A percentile compares a stretch with the other conserved stretches of the same genome.
These are phyloP conservation scores for Fraxinus latifolia DNA, from an alignment of 305 asterid species.

Conservation along the genomic window DNA sequence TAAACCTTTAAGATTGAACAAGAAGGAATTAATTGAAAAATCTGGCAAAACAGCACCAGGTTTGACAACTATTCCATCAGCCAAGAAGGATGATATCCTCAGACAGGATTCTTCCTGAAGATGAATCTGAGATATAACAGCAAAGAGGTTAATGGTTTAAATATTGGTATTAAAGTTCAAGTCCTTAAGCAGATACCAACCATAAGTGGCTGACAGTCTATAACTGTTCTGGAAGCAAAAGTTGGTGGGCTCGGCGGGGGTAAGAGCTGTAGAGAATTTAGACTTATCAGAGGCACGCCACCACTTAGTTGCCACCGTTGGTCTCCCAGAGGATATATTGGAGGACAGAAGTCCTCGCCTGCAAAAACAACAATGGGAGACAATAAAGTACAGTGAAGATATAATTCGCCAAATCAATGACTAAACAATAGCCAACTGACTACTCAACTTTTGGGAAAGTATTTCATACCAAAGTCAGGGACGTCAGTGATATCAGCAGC, in stretches of 20 bases:
- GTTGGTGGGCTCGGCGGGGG: slow-evolving; percentile 92
- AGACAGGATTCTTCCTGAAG: slow-evolving; percentile 98
- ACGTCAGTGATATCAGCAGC: slow-evolving; percentile 41
- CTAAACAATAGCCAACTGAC: slow-evolving; percentile 20
- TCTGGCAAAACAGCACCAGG: slow-evolving; percentile 70
- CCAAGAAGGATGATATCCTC: slow-evolving; percentile 89
- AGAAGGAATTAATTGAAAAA: slow-evolving; percentile 62
- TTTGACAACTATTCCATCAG: slow-evolving; percentile 80
- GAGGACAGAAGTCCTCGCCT: slow-evolving; percentile 83
- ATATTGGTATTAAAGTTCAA: neutral
- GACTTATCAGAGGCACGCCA: slow-evolving; percentile 68
- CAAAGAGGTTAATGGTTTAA: slow-evolving; percentile 17
- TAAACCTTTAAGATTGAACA: slow-evolving; percentile 63
- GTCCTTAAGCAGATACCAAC: slow-evolving; percentile 33
- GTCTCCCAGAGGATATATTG: slow-evolving; percentile 88
- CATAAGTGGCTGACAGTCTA: slow-evolving; percentile 87
- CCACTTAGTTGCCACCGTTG: slow-evolving; percentile 55
- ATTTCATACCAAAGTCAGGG: slow-evolving; percentile 76
- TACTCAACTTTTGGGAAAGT: slow-evolving; percentile 16
- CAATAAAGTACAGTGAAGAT: slow-evolving; percentile 24
- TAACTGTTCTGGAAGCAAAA: slow-evolving; percentile 79
- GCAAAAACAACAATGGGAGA: slow-evolving; percentile 31
- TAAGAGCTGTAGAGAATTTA: slow-evolving; percentile 73
- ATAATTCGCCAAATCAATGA: slow-evolving; percentile 17
- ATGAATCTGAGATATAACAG: slow-evolving; percentile 61